Percentiles rank a stretch among this genome's conserved stretches.
Evolutionary conservation across 306 rosid genomes (phyloP).

Genomic region (Rosa chinensis): DNA sequence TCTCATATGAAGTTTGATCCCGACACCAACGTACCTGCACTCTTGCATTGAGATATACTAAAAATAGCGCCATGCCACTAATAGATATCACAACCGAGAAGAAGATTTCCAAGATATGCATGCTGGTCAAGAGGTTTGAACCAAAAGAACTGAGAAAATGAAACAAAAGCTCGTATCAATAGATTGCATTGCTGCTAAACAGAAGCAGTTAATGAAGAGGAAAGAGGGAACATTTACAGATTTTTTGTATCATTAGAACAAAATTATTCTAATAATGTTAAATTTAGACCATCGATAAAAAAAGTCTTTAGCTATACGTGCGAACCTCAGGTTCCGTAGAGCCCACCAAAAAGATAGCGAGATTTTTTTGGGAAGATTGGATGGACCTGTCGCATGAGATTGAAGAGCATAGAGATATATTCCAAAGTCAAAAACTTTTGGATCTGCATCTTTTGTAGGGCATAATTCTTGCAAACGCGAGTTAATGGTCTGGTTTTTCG

Average conservation of each 20-base stretch:
- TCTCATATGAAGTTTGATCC: not conserved
- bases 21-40: not conserved
- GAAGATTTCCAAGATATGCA: not conserved
- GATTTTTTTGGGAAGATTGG: not conserved
- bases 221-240: too few species aligned
- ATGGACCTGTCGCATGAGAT: not conserved
- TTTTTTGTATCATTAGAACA: not conserved
- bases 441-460: not conserved
- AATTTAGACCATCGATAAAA: not conserved
- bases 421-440: not conserved
- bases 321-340: not conserved
- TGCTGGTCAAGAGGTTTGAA: not conserved
- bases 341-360: not conserved
- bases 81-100: not conserved
- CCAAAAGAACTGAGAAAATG: slow-evolving; percentile 1
- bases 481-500: too few species aligned
- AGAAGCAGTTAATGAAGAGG: too few species aligned
- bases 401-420: not conserved
- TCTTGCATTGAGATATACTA: not conserved
- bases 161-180: not conserved
- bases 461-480: not conserved
- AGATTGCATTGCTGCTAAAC: not conserved
- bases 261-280: too few species aligned
- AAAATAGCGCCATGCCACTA: not conserved
- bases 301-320: not conserved